Conservation (phyloP, 2,329 filamentous ascomycete species). For the Alternaria burnsii region DNA sequence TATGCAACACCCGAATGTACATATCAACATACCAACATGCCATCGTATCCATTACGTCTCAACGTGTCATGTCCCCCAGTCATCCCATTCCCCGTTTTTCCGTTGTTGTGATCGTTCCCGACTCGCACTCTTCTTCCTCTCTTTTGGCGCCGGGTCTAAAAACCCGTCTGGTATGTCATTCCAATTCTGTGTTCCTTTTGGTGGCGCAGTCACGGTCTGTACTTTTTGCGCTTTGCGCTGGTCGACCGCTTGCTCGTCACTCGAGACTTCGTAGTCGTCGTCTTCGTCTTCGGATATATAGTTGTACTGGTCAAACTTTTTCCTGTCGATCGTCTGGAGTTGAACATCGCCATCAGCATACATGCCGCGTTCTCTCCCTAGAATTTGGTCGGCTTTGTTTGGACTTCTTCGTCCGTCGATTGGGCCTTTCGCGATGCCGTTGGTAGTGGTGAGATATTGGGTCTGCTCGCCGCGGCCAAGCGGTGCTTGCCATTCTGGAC, state of each 20-base stretch:
- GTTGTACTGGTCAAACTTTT: slow-evolving; percentile 47
- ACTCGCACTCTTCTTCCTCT: slow-evolving; percentile 34
- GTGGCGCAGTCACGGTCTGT: slow-evolving; percentile 19
- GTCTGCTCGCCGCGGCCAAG: slow-evolving; percentile 37
- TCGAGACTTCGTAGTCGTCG: slow-evolving; percentile 46
- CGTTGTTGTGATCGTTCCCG: slow-evolving; percentile 38
- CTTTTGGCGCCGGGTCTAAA: slow-evolving; percentile 38
- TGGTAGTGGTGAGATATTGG: slow-evolving; percentile 48
- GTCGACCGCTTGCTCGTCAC: slow-evolving; percentile 42
- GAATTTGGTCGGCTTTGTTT: slow-evolving; percentile 53
- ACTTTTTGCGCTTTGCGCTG: slow-evolving; percentile 25
- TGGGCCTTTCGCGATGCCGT: slow-evolving; percentile 43
- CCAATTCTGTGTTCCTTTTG: slow-evolving; percentile 52
- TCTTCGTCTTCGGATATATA: slow-evolving; percentile 52
- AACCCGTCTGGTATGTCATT: slow-evolving; percentile 61
- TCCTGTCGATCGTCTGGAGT: slow-evolving; percentile 53
- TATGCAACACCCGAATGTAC: slow-evolving; percentile 27
- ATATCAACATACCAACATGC: slow-evolving; percentile 18
- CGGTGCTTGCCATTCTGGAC: slow-evolving; percentile 44
- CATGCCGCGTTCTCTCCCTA: slow-evolving; percentile 49
- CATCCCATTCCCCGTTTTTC: slow-evolving; percentile 42
- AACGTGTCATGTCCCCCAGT: slow-evolving; percentile 28
- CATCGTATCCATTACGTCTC: slow-evolving; percentile 15
- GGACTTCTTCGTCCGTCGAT: slow-evolving; percentile 48
- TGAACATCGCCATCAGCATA: slow-evolving; percentile 51